Conservation (phyloP, 1,284 basidiomycete species). For the Ganoderma multipileum region DNA sequence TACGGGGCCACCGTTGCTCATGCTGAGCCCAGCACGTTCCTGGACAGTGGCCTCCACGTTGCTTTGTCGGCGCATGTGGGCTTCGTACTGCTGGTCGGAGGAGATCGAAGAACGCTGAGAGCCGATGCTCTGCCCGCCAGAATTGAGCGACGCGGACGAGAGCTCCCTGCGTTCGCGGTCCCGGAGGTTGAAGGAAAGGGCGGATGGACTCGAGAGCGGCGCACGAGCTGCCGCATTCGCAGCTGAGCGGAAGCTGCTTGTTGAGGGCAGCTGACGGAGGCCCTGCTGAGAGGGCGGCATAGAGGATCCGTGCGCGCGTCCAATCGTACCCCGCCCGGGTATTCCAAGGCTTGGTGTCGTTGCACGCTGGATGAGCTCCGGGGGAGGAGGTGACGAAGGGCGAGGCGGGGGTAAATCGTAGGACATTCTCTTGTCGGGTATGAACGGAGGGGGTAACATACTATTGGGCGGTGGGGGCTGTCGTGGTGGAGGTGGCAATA, state of each 20-base stretch:
- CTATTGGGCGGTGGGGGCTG: conserved; percentile 77
- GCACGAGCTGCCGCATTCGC: conserved; percentile 61
- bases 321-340: conserved; percentile 54
- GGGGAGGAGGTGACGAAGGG: conserved; percentile 88
- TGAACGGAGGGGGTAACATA: conserved; percentile 79
- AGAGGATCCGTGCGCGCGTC: conserved; percentile 68
- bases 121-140: conserved; percentile 62
- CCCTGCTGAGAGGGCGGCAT: conserved; percentile 70
- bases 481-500: conserved; percentile 84
- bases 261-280: conserved; percentile 78
- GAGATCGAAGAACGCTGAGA: conserved; percentile 82
- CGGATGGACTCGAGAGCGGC: conserved; percentile 49
- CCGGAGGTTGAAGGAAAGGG: conserved; percentile 51
- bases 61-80: conserved; percentile 43
- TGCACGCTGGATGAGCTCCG: conserved; percentile 87
- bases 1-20: conserved; percentile 34
- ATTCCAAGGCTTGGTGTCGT: conserved; percentile 83
- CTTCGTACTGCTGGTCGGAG: conserved; percentile 65
- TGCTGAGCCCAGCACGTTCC: conserved; percentile 43
- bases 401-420: conserved; percentile 75
- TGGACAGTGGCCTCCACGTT: conserved; percentile 33
- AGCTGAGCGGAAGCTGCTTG: conserved; percentile 80
- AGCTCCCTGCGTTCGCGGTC: conserved; percentile 60
- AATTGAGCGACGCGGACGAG: conserved; percentile 70
- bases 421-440: conserved; percentile 70